Evolutionary conservation across 2,329 filamentous ascomycete genomes (phyloP), one percentile per base, ranked within the genome.

Genomic region (Microdochium nivale): DNA sequence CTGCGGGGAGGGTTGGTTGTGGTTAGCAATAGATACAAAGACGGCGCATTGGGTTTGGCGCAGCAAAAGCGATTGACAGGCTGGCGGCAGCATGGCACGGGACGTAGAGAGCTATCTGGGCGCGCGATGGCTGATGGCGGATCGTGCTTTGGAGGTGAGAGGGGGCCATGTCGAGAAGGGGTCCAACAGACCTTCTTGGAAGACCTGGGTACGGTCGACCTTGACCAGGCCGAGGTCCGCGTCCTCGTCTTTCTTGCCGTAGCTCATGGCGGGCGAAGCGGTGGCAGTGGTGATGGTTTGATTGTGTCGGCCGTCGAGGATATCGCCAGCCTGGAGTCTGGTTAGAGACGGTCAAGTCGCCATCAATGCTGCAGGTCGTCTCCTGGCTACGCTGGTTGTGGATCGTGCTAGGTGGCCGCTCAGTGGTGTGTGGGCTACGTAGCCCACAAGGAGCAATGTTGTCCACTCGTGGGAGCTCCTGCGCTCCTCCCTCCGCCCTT

Each of bases 221-320:
- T 92, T 95, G 79, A 97, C 87, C 77, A 97, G 81, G 67, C 88
- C 86, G 69, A 86, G 83, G 69, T 96, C 92, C 67, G 86, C 89
- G 78, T 99, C 94, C 80, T 97, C 94, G 73, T 99, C 92, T 80
- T 96, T 97, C 78, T 99, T 99, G 78, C 92, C 86, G 82, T 94
- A 95, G 75, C 87, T 94, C 91, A 96, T 96, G 67, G 61, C 83
- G 75, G 73, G 74, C 72, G 55, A 55, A 48, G 54, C 59, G 57
- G 60, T 58, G 57, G 58, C 58, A 23, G 40, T 23, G 40, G 10
- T 24, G 40, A 8, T 53, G 54, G 56, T 56, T 49, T 46, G 51
- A 44, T 49, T 55, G 60, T 58, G 59, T 46, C 43, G 37, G 44
- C 32, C 57, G 62, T 59, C 58, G 59, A 65, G 61, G 62, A 56